phyloP scores from a whole-genome alignment of 768 basidiomycete species.

The Suillus fuscotomentosus region DNA sequence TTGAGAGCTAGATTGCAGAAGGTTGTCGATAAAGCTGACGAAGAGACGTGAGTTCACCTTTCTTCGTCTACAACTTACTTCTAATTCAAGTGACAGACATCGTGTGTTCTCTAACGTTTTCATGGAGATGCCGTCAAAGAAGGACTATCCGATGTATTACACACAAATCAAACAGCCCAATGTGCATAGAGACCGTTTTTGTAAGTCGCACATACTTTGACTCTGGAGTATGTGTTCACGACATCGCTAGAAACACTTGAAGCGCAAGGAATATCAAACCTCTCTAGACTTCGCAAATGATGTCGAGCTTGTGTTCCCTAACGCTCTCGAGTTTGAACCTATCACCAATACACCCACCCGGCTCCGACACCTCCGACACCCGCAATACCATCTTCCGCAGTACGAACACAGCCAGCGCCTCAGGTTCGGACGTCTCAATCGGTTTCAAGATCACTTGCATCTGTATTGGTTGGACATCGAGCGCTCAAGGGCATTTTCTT shows the following conservation, averaged over 20 bases:
- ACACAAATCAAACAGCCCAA: conserved; percentile 74
- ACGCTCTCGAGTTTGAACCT: conserved; percentile 85
- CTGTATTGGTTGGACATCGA: conserved; percentile 33
- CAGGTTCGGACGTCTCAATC: conserved; percentile 25
- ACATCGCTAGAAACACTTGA: conserved; percentile 65
- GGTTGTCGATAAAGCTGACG: conserved; percentile 68
- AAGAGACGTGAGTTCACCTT: conserved; percentile 47
- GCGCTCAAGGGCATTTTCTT: conserved; percentile 55
- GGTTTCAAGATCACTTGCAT: conserved; percentile 30
- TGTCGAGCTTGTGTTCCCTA: conserved; percentile 86
- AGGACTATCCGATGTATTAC: conserved; percentile 79
- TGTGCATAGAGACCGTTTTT: conserved; percentile 73
- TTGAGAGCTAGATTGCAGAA: conserved; percentile 72
- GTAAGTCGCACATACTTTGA: conserved; percentile 42
- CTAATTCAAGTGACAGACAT: conserved; percentile 43
- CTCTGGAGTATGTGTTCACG: conserved; percentile 1
- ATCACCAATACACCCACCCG: conserved; percentile 34
- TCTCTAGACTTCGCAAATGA: conserved; percentile 77
- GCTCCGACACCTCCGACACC: conserved; percentile 18
- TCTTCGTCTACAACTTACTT: neutral
- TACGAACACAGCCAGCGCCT: conserved; percentile 3
- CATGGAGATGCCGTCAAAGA: conserved; percentile 81
- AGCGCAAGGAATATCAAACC: conserved; percentile 72
- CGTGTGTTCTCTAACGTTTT: conserved; percentile 73
- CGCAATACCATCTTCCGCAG: conserved; percentile 11